These are phyloP conservation scores for Urochloa ruziziensis DNA, from an alignment of 176 grass and related monocot genomes.

Conservation along the genomic window DNA sequence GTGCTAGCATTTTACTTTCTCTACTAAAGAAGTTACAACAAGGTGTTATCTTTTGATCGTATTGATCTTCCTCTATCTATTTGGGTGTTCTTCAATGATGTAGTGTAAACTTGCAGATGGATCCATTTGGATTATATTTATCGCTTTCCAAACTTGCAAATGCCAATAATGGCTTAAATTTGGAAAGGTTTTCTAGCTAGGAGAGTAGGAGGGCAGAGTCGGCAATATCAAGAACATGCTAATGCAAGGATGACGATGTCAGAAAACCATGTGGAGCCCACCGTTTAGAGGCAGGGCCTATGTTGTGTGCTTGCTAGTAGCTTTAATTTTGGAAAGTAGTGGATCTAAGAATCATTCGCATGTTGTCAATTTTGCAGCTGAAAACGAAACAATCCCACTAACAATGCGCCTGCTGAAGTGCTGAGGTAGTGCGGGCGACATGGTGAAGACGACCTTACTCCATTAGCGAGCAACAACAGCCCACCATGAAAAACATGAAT, in stretches of 20 bases:
- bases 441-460: neutral
- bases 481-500: neutral
- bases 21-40: too few species aligned
- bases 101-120: too few species aligned
- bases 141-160: neutral
- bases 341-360: slow-evolving; percentile 19
- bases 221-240: neutral
- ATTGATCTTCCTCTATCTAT: neutral
- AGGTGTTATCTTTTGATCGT: neutral
- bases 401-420: neutral
- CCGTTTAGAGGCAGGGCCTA: neutral
- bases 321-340: slow-evolving; percentile 23
- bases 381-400: neutral
- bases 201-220: too few species aligned
- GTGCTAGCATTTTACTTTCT: too few species aligned
- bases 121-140: too few species aligned
- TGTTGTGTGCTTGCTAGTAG: neutral
- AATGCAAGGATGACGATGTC: neutral
- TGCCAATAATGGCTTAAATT: neutral
- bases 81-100: neutral
- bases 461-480: neutral
- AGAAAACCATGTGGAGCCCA: neutral
- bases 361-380: neutral
- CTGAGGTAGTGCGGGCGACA: neutral
- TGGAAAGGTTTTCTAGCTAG: neutral